Evolutionary conservation across 352 stramenopile genomes (phyloP).

Genomic region (Pythium oligandrum): DNA sequence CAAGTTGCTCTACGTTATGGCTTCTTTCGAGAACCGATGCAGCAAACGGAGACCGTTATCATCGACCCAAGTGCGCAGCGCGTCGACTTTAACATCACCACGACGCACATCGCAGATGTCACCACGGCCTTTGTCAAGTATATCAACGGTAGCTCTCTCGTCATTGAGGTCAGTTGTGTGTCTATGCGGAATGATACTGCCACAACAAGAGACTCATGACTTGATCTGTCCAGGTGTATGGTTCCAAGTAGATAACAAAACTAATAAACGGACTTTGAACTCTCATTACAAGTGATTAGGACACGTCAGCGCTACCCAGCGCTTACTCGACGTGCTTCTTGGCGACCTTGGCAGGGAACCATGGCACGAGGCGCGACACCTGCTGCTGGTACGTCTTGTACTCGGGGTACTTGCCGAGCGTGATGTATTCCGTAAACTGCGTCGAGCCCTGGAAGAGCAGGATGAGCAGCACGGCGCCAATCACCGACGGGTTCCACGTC

Average conservation of each 20-base stretch:
- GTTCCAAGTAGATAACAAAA: too few species aligned
- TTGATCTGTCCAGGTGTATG: too few species aligned
- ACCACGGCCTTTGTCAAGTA: constrained; percentile 50
- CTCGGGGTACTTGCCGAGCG: constrained; percentile 81
- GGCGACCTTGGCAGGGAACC: constrained; percentile 25
- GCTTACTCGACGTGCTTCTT: constrained; percentile 17
- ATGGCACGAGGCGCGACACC: constrained; percentile 57
- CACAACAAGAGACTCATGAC: too few species aligned
- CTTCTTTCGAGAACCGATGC: constrained; percentile 35
- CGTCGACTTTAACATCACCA: constrained; percentile 15
- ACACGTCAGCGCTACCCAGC: neutral
- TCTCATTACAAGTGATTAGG: too few species aligned
- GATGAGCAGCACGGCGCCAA: constrained; percentile 78
- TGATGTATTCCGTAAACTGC: constrained; percentile 89
- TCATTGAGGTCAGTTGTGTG: constrained; percentile 30
- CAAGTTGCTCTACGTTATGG: constrained; percentile 36
- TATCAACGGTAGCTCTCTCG: constrained; percentile 31
- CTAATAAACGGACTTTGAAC: too few species aligned
- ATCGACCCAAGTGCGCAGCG: constrained; percentile 8
- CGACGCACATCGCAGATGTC: constrained; percentile 41
- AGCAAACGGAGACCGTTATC: constrained; percentile 19
- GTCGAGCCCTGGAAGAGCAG: constrained; percentile 90
- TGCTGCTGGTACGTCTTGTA: constrained; percentile 86
- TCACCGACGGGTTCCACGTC: constrained; percentile 63
- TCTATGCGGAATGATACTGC: too few species aligned